phyloP scores from a whole-genome alignment of 1,284 basidiomycete species.

The Naganishia cerealis region DNA sequence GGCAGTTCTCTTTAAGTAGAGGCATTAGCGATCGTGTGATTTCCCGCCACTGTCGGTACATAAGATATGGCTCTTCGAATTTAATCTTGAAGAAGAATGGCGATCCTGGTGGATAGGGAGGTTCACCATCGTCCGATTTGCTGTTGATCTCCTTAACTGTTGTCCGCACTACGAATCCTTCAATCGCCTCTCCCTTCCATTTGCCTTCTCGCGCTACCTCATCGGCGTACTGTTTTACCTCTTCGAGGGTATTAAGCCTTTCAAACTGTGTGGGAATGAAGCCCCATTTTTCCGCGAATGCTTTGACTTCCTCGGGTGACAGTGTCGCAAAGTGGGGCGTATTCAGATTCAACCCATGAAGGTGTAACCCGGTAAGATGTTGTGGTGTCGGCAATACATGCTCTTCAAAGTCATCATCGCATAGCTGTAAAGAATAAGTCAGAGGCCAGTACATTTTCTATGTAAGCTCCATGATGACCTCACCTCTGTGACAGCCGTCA shows the following conservation, averaged over 20 bases:
- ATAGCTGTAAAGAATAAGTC: conserved; percentile 63
- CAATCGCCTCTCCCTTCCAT: conserved; percentile 83
- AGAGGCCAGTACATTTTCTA: conserved; percentile 12
- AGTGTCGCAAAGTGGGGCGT: conserved; percentile 73
- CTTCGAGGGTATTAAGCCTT: conserved; percentile 63
- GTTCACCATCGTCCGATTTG: conserved; percentile 40
- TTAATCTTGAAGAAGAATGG: conserved; percentile 99
- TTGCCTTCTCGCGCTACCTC: conserved; percentile 67
- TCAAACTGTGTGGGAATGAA: conserved; percentile 78
- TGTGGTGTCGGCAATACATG: conserved; percentile 83
- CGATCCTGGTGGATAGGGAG: conserved; percentile 73
- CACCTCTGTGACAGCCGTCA: conserved; percentile 90
- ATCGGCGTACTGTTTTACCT: conserved; percentile 73
- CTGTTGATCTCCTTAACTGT: conserved; percentile 56
- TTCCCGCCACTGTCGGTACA: conserved; percentile 97
- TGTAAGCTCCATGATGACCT: conserved; percentile 38
- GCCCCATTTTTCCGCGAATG: conserved; percentile 85
- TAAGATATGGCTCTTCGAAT: conserved; percentile 97
- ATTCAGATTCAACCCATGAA: conserved; percentile 86
- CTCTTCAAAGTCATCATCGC: conserved; percentile 96
- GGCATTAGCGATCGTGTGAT: conserved; percentile 76
- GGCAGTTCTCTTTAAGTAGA: conserved; percentile 38
- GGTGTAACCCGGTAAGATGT: conserved; percentile 83
- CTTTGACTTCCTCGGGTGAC: conserved; percentile 67
- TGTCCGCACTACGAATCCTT: conserved; percentile 93